Evolutionary conservation across 257 asterid genomes (phyloP).

Genomic region (Galeopsis tetrahit): DNA sequence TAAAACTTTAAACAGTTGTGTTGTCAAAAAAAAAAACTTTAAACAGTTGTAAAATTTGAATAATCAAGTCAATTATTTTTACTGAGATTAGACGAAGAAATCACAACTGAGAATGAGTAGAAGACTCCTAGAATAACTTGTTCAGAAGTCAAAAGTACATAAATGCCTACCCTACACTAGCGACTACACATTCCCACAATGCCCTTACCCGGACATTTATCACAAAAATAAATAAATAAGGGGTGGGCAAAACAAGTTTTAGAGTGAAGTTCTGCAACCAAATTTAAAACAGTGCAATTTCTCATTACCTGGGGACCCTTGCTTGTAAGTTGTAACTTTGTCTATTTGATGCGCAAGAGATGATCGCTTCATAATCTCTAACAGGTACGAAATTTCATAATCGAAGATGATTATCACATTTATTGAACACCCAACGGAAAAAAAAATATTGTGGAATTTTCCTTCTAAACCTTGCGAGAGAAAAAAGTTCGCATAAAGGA

Average conservation of each 20-base stretch:
- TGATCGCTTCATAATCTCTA: slow-evolving; percentile 77
- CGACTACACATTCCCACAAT: no score
- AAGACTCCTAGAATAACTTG: background rate
- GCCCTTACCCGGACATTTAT: no score
- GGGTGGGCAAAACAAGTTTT: no score
- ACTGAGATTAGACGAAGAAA: background rate
- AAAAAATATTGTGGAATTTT: background rate
- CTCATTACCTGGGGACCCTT: slow-evolving; percentile 79
- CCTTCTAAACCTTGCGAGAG: background rate
- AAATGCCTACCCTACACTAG: background rate
- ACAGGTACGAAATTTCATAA: slow-evolving; percentile 66
- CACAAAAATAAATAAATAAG: no score
- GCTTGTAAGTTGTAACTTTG: slow-evolving; percentile 29
- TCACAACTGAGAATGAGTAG: slow-evolving; percentile 7
- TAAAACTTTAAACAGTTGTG: no score
- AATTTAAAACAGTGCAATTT: background rate
- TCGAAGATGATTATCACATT: slow-evolving; percentile 7
- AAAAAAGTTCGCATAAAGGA: no score
- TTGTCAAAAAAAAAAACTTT: no score
- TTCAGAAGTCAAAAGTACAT: background rate
- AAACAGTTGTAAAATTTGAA: no score
- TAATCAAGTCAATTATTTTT: no score
- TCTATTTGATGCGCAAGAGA: slow-evolving; percentile 74
- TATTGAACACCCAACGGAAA: slow-evolving; percentile 3
- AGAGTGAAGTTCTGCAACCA: background rate